Evolutionary conservation across 1,284 basidiomycete species (phyloP), one percentile per base, ranked within the genome.

Genomic region (Ceratobasidium sp.): DNA sequence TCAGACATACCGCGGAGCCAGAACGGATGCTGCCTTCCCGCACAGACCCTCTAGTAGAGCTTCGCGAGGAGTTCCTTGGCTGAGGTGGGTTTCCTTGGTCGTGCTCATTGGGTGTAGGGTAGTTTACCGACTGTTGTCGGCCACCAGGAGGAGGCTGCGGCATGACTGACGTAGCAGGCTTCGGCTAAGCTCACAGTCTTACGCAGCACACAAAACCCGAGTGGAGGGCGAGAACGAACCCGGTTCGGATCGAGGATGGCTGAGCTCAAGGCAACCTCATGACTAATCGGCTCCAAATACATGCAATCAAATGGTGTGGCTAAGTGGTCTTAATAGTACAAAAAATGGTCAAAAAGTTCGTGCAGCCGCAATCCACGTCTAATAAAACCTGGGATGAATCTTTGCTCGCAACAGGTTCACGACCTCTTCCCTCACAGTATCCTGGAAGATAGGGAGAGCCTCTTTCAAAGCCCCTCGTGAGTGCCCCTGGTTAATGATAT

Each of bases 61-160:
- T 67, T 23, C 64, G 64, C 18, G 51, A 54, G 3, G 64, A 67
- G 18, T 28, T 67, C 21, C 64, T 44, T 11, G n/a, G 14, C 11
- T 18, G 46, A 25, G 62, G 38, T 12, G 33, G 64, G 36, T 28
- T 38, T 25, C 21, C 33, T 18, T 67, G 64, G 8, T 67, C 64
- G 23, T 42, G 28, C 36, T 62, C 48, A 18, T 67, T 51, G 64
- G 64, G 64, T 67, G 64, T 36, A 67, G 64, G 64, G 64, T 67
- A 67, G 51, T 56, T 67, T 8, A 42, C 51, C 48, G 64, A 67
- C 64, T 38, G 64, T 28, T 67, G 64, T 33, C 64, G 64, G 18
- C 28, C 30, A 28, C 64, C 64, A 11, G 64, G 64, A 40, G 49
- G 64, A 14, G 30, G 51, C 33, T 59, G 56, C 11, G 48, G 51